phyloP scores from a whole-genome alignment of 2,329 filamentous ascomycete species.

The Onygenales sp. region DNA sequence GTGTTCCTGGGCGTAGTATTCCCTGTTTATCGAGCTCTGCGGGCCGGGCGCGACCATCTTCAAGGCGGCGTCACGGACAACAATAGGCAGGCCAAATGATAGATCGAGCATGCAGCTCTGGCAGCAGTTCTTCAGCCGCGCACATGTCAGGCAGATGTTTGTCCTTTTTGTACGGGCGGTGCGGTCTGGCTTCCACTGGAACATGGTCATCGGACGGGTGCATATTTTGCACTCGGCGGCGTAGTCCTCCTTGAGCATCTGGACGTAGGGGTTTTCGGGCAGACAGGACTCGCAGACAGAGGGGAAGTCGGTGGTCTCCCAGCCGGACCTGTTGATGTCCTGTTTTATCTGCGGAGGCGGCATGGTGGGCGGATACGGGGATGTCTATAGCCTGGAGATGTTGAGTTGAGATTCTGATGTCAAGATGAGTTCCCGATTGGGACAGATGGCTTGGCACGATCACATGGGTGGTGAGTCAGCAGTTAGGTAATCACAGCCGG shows the following conservation, averaged over 20 bases:
- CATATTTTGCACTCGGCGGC: conserved; percentile 82
- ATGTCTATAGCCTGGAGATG: neutral
- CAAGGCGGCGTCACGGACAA: conserved; percentile 86
- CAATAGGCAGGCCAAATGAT: conserved; percentile 88
- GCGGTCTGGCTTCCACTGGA: conserved; percentile 88
- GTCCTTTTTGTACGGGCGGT: conserved; percentile 87
- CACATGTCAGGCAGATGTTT: conserved; percentile 93
- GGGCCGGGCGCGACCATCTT: conserved; percentile 97
- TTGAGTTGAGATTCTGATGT: neutral
- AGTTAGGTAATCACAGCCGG: neutral
- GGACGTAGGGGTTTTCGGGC: conserved; percentile 92
- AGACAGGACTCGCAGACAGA: conserved; percentile 72
- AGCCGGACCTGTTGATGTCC: conserved; percentile 88
- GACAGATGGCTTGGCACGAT: neutral
- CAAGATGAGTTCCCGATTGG: neutral
- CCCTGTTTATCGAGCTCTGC: conserved; percentile 82
- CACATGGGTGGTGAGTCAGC: neutral
- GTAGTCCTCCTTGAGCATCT: conserved; percentile 97
- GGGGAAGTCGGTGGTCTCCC: conserved; percentile 62
- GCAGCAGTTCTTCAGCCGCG: conserved; percentile 95
- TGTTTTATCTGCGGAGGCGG: conserved; percentile 88
- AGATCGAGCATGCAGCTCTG: conserved; percentile 98
- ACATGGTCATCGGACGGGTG: conserved; percentile 90
- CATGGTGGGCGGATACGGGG: neutral
- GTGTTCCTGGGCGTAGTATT: conserved; percentile 97